These are phyloP conservation scores for Coniochaeta sp. DNA, from an alignment of 2,329 filamentous ascomycete genomes.

Conservation along the genomic window DNA sequence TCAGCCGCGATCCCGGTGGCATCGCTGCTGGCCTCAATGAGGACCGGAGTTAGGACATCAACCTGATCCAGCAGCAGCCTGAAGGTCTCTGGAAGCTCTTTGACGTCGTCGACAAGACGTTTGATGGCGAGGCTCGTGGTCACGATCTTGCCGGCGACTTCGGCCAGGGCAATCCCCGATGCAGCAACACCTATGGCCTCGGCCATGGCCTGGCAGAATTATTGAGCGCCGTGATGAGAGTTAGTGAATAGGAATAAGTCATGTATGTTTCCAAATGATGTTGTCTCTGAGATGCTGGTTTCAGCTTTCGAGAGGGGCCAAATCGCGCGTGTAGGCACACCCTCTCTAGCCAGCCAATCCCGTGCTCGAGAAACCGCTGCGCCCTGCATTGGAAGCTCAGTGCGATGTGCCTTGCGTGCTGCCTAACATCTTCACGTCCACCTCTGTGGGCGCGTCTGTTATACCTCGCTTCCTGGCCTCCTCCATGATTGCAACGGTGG, in stretches of 20 bases:
- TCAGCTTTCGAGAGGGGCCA: not conserved
- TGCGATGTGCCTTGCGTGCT: not conserved
- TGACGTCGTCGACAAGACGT: not conserved
- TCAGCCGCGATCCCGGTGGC: not conserved
- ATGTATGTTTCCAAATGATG: no score
- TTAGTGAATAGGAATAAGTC: no score
- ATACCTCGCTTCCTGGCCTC: constrained; percentile 46
- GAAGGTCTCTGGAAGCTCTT: not conserved
- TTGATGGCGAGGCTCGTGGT: not conserved
- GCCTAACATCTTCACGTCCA: not conserved
- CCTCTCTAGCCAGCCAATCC: not conserved
- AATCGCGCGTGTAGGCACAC: no score
- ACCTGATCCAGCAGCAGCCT: not conserved
- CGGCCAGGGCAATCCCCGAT: not conserved
- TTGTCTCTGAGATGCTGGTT: no score
- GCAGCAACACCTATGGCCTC: not conserved
- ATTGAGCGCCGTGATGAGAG: no score
- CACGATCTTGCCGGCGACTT: not conserved
- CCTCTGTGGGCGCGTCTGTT: not conserved
- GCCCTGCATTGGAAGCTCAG: not conserved
- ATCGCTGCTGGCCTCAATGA: not conserved
- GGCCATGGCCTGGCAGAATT: not conserved
- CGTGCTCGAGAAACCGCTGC: not conserved
- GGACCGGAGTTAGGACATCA: not conserved
- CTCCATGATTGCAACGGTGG: constrained; percentile 45